Base-by-base conservation (phyloP, 2,329 filamentous ascomycete genomes). In the Plectosphaerella sp. region DNA sequence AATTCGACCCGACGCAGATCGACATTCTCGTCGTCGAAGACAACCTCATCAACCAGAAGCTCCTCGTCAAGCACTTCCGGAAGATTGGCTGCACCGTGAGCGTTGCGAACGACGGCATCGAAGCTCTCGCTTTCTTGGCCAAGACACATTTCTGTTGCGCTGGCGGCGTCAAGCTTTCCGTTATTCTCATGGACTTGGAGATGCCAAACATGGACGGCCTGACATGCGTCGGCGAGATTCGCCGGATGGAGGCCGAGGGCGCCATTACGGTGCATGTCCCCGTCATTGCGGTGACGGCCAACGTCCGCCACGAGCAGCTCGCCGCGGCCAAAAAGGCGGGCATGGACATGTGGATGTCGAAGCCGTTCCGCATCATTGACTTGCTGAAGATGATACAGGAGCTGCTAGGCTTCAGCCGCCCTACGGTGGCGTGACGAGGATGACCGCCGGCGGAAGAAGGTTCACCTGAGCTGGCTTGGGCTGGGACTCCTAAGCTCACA, bases 41-140 rank as follows among this genome's bases (percentile, higher is more conserved):
- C 61, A 87, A 88, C 60, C 70, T 77, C 4, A 84, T 86, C 56
- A 88, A 88, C 62, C 84, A 87, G 61, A 85, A 84, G 58, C 84
- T 86, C 41, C 67, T 87, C 1, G 68, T 85, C n/a, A 84, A 83
- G 48, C 85, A 84, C 62, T 70, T 88, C 5, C 73, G 73, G 51
- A 85, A 84, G 59, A 75, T 79, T 15, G 76, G 79, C 5, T 77
- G 86, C 52, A 73, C 73, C 4, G 82, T 83, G 4, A 80, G 82
- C 52, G 80, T 80, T 0, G 84, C 82, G 5, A 69, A 83, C 39
- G 84, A 88, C 59, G 84, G 84, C 5, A 71, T 84, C 2, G 82
- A 87, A 63, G 86, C 48, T 0, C 61, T 79, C 1, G 70, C 71
- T 0, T 66, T 69, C 3, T 65, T 75, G 8, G 55, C 65, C 16